Evolutionary conservation across 1,284 basidiomycete species (phyloP), one percentile per base, ranked within the genome.

Genomic region (Pseudozyma pruni): DNA sequence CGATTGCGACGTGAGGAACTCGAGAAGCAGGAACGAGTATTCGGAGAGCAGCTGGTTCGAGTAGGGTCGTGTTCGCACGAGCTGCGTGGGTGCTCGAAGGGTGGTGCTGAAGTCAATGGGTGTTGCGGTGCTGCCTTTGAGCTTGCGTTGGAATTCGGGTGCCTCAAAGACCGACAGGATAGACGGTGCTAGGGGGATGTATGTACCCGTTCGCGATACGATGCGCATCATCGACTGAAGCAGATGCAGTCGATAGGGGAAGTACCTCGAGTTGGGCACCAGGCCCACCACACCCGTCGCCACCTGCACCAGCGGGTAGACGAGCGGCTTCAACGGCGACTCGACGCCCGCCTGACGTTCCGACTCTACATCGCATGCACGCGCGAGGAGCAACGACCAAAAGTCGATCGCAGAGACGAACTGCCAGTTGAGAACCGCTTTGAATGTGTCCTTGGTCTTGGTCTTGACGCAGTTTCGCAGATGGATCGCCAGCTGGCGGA

Each of bases 251-350:
- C 92, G 90, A 63, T 92, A 87, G 2, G 91, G 91, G 83, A 89
- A 91, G 80, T 91, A 92, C 33, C 91, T 88, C 3, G 89, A 86
- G 55, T 90, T 91, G 9, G 90, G 90, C 40, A 96, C 89, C 42
- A 97, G 88, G 71, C 94, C 94, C 90, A 95, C 90, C 43, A 93
- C 91, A 35, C 96, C 96, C 31, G 96, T 86, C 39, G 91, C 88
- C 43, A 98, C 92, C 83, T 99, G 96, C 7, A 95, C 92, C 8
- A 98, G 87, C 8, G 96, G 96, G 83, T 97, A 98, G 58, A 98
- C 90, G 62, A 99, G 86, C 16, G 93, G 88, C 80, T 90, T 89
- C 61, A 98, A 86, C 58, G 91, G 90, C 80, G 89, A 93, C 76
- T 90, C 90, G 20, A 58, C 51, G 19, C 68, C 68, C 27, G 56